phyloP scores from a whole-genome alignment of 768 basidiomycete genomes.

The Pleurotus cornucopiae region DNA sequence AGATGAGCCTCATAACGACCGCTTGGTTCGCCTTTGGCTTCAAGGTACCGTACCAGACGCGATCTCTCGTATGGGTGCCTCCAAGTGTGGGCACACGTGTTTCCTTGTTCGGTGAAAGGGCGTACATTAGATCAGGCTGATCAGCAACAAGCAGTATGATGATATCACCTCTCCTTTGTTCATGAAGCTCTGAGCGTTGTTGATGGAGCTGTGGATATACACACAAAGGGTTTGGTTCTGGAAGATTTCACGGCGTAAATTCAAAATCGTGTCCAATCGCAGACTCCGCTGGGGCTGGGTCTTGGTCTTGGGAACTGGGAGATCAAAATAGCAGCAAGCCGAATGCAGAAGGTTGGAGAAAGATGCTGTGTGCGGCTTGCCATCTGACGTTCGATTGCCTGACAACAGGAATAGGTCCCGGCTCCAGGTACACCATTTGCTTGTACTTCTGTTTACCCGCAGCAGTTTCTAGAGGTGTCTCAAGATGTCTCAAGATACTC shows the following conservation, averaged over 20 bases:
- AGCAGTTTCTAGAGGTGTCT: neutral
- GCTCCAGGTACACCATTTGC: conserved; percentile 1
- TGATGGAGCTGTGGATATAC: conserved; percentile 1
- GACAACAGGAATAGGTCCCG: conserved; percentile 6
- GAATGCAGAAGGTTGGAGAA: neutral
- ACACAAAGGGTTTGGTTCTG: no score
- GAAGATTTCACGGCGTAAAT: no score
- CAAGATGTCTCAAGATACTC: neutral
- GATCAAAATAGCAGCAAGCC: neutral
- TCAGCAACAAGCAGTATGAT: neutral
- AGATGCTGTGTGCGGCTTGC: neutral
- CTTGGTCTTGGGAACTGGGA: neutral
- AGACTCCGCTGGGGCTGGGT: no score
- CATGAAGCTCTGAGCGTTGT: neutral
- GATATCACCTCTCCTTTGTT: conserved; percentile 3
- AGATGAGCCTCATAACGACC: no score
- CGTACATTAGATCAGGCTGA: conserved; percentile 4
- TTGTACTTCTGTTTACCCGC: neutral
- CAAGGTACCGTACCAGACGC: neutral
- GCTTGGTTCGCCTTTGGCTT: neutral
- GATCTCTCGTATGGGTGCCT: no score
- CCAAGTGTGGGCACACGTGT: neutral
- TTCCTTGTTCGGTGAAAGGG: neutral
- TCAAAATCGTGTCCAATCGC: no score
- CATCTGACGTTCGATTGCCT: neutral